Base-by-base conservation (phyloP, 306 rosid genomes). In the Casuarina cunninghamiana region DNA sequence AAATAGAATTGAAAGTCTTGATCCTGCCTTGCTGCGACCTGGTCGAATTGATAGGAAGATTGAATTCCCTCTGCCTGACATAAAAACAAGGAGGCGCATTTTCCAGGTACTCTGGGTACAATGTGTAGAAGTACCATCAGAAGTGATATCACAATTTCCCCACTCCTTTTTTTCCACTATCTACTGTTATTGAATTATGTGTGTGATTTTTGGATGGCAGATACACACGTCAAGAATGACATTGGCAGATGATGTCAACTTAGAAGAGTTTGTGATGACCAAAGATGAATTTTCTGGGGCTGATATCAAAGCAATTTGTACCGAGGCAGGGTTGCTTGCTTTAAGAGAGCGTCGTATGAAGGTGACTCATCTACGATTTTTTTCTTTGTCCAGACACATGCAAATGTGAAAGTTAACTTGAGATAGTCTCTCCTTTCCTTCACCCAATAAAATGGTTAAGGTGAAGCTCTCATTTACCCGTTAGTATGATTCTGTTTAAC, bases 281-380 rank as follows among this genome's bases (percentile, higher is more conserved):
- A 88, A 88, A 76, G 92, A 88, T 76, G 92, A 88, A 71, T 88
- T 88, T 60, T 88, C 90, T 9, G 92, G 92, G 71, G 90, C 92
- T 55, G 90, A 88, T 80, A 88, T 88, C 12, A 88, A 84, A 85
- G 92, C 92, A 17, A 88, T 88, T 46, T 88, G 90, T 75, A 88
- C 92, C 1, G 90, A 88, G 77, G 90, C 92, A 54, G 92, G 92
- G 4, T 72, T 86, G 73, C 90, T 88, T 72, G 90, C 92, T 61
- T 58, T 88, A 51, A 82, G 92, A 53, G 92, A 88, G 51, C 87
- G 92, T 19, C 85, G 92, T 2, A 88, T 88, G 92, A 88, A 88
- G 90, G 90, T 86, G 71, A 71, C 39, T 38, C 35, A 11, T 58
- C 39, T 58, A 48, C 42, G 2, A 66, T 66, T 66, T 41, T 32